Percentiles rank a stretch among this genome's conserved stretches.
Conservation (phyloP, 768 basidiomycete species). For the Stropharia rugosoannulata region DNA sequence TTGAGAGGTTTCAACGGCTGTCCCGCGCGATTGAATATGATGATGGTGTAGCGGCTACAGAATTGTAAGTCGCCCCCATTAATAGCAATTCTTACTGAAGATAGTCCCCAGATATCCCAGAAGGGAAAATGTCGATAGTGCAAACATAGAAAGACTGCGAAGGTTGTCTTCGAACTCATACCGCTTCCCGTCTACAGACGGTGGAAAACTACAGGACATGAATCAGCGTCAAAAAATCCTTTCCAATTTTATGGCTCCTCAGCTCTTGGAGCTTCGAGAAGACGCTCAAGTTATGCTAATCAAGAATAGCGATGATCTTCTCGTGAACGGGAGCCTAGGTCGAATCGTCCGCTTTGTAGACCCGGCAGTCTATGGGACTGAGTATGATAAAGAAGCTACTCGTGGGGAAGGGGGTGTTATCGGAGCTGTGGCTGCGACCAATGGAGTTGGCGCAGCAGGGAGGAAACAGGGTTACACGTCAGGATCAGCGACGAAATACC, state of each 20-base stretch:
- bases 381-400: slow-evolving; percentile 13
- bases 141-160: slow-evolving; percentile 72
- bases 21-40: slow-evolving; percentile 68
- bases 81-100: background rate
- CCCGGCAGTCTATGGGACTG: slow-evolving; percentile 43
- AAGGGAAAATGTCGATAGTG: slow-evolving; percentile 86
- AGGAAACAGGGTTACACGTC: slow-evolving; percentile 22
- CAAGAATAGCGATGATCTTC: slow-evolving; percentile 87
- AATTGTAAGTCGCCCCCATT: slow-evolving; percentile 57
- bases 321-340: slow-evolving; percentile 96
- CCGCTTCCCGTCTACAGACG: slow-evolving; percentile 60
- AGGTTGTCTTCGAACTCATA: slow-evolving; percentile 53
- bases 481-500: slow-evolving; percentile 33
- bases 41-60: slow-evolving; percentile 87
- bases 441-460: slow-evolving; percentile 20
- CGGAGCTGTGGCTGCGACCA: slow-evolving; percentile 18
- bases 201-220: slow-evolving; percentile 52
- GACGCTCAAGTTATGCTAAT: slow-evolving; percentile 94
- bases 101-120: slow-evolving; percentile 70
- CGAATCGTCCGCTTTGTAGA: slow-evolving; percentile 74
- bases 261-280: slow-evolving; percentile 63
- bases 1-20: slow-evolving; percentile 69
- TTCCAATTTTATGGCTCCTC: slow-evolving; percentile 88
- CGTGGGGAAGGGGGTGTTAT: slow-evolving; percentile 19
- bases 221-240: slow-evolving; percentile 76